A percentile compares a stretch with the other conserved stretches of the same genome.
These are phyloP conservation scores for Oryza punctata DNA, from an alignment of 176 grass and related monocot genomes.

Conservation along the genomic window DNA sequence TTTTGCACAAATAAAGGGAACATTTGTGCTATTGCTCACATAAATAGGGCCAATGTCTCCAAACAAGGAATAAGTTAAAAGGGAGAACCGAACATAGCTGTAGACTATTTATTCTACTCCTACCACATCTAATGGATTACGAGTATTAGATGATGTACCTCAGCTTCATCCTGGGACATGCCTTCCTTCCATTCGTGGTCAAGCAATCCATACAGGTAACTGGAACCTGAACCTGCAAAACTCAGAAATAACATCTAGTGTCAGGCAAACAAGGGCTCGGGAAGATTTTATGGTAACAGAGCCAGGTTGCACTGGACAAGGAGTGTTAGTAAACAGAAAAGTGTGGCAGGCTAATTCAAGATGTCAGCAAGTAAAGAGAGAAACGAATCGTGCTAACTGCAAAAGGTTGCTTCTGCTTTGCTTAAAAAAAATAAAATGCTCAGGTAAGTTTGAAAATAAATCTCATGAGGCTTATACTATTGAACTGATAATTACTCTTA, in stretches of 20 bases:
- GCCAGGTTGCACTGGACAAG: background rate
- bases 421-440: background rate
- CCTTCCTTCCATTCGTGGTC: constrained; percentile 96
- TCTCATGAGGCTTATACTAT: background rate
- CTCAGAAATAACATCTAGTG: background rate
- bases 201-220: constrained; percentile 86
- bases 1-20: background rate
- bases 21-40: background rate
- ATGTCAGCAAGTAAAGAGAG: background rate
- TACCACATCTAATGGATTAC: background rate
- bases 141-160: constrained; percentile 43
- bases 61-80: background rate
- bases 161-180: constrained; percentile 92
- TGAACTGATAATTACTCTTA: background rate
- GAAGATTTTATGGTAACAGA: background rate
- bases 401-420: background rate
- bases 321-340: background rate
- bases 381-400: background rate
- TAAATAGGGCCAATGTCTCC: background rate
- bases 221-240: constrained; percentile 81
- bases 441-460: background rate
- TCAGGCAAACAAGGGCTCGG: background rate
- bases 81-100: background rate
- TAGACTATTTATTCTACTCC: background rate
- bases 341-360: background rate